Evolutionary conservation across 805 yeast species (phyloP), one percentile per base, ranked within the genome.

Genomic region (Candida endomychidarum): DNA sequence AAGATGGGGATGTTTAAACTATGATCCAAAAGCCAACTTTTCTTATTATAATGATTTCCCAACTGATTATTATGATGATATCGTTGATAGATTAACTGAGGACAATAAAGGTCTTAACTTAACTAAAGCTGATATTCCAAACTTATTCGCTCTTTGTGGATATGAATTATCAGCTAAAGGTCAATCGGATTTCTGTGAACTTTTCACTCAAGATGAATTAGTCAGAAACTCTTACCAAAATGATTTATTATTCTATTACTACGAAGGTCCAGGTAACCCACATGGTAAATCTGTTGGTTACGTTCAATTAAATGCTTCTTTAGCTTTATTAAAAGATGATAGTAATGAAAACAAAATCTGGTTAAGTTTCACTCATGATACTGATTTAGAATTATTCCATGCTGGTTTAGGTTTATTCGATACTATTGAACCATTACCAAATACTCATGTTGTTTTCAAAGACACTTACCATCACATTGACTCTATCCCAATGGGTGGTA

Each of bases 341-440:
- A 34, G 45, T 39, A 75, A 75, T 25, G 53, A 56, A 8, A 74
- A 72, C 43, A 81, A 75, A 40, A 66, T 84, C 34, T 81, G 82
- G 70, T 68, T 84, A 49, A 83, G 80, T 48, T 82, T 86, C 65
- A 71, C 86, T 11, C 95, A 87, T 54, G 95, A 87, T 56, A 75
- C 83, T 26, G 83, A 82, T 46, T 60, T 86, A 29, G 67, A 79
- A 46, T 66, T 81, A 29, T 80, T 73, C 50, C 63, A 81, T 50
- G 66, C 86, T 20, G 85, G 91, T 2, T 60, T 85, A 34, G 89
- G 87, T 6, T 56, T 85, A 47, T 45, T 72, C 42, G 64, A 67
- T 46, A 67, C 75, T 8, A 63, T 55, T 15, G 50, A 60, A 3
- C 64, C 67, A 28, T 66, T 78, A 28, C 72, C 80, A 3, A 56